phyloP scores from a whole-genome alignment of 1,284 basidiomycete genomes.

The Moesziomyces sp. region DNA sequence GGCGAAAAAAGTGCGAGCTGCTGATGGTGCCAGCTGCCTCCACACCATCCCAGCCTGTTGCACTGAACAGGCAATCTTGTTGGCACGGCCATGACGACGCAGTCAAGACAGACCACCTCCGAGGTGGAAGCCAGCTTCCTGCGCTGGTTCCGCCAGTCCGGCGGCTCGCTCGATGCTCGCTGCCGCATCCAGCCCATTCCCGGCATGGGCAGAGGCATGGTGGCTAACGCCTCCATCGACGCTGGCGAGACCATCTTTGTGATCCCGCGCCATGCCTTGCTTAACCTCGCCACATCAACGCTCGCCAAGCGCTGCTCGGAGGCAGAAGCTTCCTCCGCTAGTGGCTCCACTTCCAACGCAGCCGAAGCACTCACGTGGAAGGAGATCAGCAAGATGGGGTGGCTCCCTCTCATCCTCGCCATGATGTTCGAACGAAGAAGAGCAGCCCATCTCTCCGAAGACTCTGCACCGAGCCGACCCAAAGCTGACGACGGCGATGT shows the following conservation, averaged over 20 bases:
- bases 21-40: neutral
- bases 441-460: conserved; percentile 1
- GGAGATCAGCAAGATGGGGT: conserved; percentile 72
- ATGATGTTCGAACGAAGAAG: conserved; percentile 89
- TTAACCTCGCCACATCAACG: conserved; percentile 81
- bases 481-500: conserved; percentile 30
- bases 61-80: too few relatives aligned
- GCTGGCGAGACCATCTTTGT: conserved; percentile 82
- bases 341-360: neutral
- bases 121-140: conserved; percentile 61
- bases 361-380: conserved; percentile 23
- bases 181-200: conserved; percentile 73
- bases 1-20: conserved; percentile 29
- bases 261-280: conserved; percentile 80
- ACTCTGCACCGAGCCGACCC: neutral
- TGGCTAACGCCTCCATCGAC: conserved; percentile 78
- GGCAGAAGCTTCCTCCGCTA: conserved; percentile 17
- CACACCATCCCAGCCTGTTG: neutral
- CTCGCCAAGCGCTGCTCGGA: conserved; percentile 68
- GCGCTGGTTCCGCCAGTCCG: conserved; percentile 67
- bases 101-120: conserved; percentile 33
- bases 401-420: conserved; percentile 87
- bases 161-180: conserved; percentile 65
- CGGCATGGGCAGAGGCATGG: conserved; percentile 76
- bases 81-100: conserved; percentile 4